Conservation (phyloP, 345 rosid genomes). For the Clausena lansium region DNA sequence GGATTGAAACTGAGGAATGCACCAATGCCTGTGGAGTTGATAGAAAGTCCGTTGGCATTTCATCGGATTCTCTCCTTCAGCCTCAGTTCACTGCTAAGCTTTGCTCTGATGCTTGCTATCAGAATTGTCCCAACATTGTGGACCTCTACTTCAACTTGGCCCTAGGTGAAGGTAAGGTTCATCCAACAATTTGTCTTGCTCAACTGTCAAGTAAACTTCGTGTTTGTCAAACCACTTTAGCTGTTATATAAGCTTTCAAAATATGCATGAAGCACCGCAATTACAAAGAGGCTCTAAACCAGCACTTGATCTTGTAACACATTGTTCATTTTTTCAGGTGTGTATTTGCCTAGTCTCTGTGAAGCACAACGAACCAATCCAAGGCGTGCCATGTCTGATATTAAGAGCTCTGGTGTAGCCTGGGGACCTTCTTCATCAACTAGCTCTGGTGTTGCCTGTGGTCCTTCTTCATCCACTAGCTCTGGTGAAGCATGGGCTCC, state of each 20-base stretch:
- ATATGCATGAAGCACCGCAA: background rate
- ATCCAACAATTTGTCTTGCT: background rate
- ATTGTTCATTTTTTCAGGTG: background rate
- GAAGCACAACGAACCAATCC: background rate
- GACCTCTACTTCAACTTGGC: constrained; percentile 38
- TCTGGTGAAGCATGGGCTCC: background rate
- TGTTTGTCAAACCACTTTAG: background rate
- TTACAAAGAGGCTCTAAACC: background rate
- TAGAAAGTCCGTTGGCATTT: constrained; percentile 26
- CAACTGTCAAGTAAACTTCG: background rate
- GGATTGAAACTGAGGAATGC: constrained; percentile 32
- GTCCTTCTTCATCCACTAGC: background rate
- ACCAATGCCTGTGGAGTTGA: constrained; percentile 26
- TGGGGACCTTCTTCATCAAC: background rate
- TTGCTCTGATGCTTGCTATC: constrained; percentile 27
- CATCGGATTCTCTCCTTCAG: constrained; percentile 29
- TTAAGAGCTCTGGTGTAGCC: constrained; percentile 5
- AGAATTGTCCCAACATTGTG: constrained; percentile 30
- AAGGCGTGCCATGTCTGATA: background rate
- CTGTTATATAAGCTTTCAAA: background rate
- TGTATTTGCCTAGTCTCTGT: constrained; percentile 14
- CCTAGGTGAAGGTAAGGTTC: constrained; percentile 30
- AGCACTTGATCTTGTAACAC: background rate
- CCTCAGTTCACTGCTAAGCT: constrained; percentile 31
- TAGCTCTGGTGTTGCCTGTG: background rate